Evolutionary conservation across 805 yeast genomes (phyloP), one percentile per base, ranked within the genome.

Genomic region (Aciculoconidium aculeatum): DNA sequence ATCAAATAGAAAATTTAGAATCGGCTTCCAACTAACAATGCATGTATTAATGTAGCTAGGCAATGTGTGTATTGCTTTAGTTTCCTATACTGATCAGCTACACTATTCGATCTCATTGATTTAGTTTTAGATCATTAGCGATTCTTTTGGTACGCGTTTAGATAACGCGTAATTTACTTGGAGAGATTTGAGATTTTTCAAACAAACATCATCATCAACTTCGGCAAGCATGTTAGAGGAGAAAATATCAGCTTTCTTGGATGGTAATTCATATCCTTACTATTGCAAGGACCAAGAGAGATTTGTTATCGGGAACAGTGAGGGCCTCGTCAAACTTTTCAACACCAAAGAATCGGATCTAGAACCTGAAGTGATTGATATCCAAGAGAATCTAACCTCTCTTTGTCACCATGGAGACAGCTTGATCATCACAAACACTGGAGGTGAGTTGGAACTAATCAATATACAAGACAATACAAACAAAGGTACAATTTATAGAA

Each of bases 301-400:
- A n/a, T 46, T 77, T 3, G 55, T 66, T 18, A 74, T 68, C 3
- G 75, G 72, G n/a, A 75, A 73, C 35, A 65, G 72, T 37, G 63
- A 58, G 17, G 79, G 81, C 1, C 47, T 77, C 14, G 50, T 70
- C 20, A 78, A 76, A 47, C 58, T 74, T 11, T 65, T 77, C 39
- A 58, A 67, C 31, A 39, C 64, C 9, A 48, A 57, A 25, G 62
- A 65, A 15, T 67, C 73, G 1, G 75, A 75, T 25, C 62, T 70
- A 30, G 85, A 79, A 47, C 85, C 86, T 3, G 71, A 62, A 15
- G 66, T 79, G 5, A 40, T 76, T 6, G 82, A 78, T 40, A 64
- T 68, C 4, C 40, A 61, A 7, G 70, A 67, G 13, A 61, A 65
- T 27, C 42, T 73, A 26, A 69, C 76, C 1, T 56, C 72, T 0